Conservation (phyloP, 1,284 basidiomycete species). For the Coniferiporia weirii region DNA sequence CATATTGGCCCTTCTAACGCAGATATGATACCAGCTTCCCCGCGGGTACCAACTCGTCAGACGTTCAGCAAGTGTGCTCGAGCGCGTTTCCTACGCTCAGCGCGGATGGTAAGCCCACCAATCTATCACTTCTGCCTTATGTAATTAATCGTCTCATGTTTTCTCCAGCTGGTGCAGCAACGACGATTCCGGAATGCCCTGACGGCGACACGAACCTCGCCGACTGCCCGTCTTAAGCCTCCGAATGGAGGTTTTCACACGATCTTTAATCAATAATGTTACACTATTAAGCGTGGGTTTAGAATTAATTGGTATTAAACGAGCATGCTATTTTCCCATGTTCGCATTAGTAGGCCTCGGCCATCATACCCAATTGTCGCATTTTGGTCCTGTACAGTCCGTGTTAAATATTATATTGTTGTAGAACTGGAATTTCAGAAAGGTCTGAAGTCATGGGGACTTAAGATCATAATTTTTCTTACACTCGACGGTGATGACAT, state of each 20-base stretch:
- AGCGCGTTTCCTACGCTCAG: conserved; percentile 13
- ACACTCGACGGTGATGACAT: no score
- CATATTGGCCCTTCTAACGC: no score
- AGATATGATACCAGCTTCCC: conserved; percentile 8
- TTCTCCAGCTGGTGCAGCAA: background rate
- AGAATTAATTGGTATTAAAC: no score
- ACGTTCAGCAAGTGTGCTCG: conserved; percentile 14
- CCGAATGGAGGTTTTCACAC: background rate
- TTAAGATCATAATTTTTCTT: no score
- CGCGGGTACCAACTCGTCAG: conserved; percentile 4
- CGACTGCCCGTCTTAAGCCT: background rate
- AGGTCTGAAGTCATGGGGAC: no score
- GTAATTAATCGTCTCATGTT: background rate
- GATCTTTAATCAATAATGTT: background rate
- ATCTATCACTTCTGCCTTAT: background rate
- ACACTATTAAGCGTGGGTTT: no score
- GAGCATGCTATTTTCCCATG: no score
- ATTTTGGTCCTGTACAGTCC: no score
- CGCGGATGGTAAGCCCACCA: conserved; percentile 9
- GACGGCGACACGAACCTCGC: background rate
- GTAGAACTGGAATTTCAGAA: no score
- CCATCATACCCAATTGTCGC: no score
- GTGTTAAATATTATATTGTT: no score
- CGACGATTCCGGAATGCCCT: conserved; percentile 3
- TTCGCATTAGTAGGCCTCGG: no score